Evolutionary conservation across 495 filamentous ascomycete genomes (phyloP), one percentile per base, ranked within the genome.

Genomic region (Penicillium paradoxum): DNA sequence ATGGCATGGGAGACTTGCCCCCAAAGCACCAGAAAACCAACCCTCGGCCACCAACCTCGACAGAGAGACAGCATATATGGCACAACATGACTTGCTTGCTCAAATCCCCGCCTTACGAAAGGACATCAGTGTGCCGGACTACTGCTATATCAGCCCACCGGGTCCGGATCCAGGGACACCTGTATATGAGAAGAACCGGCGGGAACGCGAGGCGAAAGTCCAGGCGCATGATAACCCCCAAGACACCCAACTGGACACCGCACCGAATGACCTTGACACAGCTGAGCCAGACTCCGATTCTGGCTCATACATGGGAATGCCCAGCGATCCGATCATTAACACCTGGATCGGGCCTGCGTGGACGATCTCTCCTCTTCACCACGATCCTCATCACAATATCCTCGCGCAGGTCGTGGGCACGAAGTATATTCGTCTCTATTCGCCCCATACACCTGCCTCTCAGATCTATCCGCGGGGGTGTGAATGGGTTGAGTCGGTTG

Each of bases 331-430:
- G 0, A 66, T 78, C 7, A 73, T 76, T n/a, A 97, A 98, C 65
- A 90, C 88, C 4, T 98, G 93, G 93, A 86, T 97, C 48, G 93
- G 93, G 0, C 93, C 93, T 0, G 71, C 82, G 0, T 85, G 84
- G 40, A 97, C 93, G 2, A 90, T 97, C 36, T 95, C 89, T 0
- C 93, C 95, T 5, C 70, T 97, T 17, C 93, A 98, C 66, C 92
- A 89, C 18, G 93, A 98, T 62, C 89, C 90, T 2, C 91, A 96
- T 63, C 87, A 97, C 61, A 98, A 98, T 59, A 81, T 97, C 29
- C 79, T 98, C 10, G 83, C 85, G 17, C 93, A 97, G 64, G 87
- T 97, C 0, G 89, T 96, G 0, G 93, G 93, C 0, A 76, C 81
- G 37, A 98, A 98, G 66, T 98, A 97, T 63, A 73, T 98, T 25